Evolutionary conservation across 2,329 filamentous ascomycete species (phyloP), one percentile per base, ranked within the genome.

Genomic region (Aotearoamyces nothofagi): DNA sequence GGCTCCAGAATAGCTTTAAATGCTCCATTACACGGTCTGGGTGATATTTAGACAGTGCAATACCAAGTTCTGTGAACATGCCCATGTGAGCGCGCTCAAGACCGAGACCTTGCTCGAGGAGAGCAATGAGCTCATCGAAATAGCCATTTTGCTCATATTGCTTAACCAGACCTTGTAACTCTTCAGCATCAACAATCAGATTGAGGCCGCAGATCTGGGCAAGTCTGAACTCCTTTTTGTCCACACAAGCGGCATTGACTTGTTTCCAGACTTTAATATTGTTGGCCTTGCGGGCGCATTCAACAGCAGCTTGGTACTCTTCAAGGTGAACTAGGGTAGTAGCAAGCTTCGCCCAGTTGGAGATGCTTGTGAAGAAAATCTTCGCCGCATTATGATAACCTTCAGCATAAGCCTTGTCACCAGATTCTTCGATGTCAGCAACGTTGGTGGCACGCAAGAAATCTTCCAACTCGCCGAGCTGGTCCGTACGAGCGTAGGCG

Each of bases 241-340:
- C 73, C 40, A 98, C 81, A 50, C 90, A 98, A 13, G 87, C 90
- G 50, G 83, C 79, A 58, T 96, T 92, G 42, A 98, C 90, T 57
- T 98, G 82, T 59, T 90, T 92, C 90, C 90, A 98, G 29, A 98
- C 90, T 63, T 92, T 94, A 57, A 94, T 86, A 56, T 83, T 96
- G 66, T 96, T 98, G 45, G 90, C 90, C 61, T 98, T 96, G 53
- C 90, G 81, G 15, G 92, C 90, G 48, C 84, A 94, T 54, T 98
- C 90, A 23, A 98, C 90, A 25, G 90, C 90, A 43, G 83, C 83
- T 57, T 98, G 92, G 61, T 98, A 96, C 44, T 98, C 90, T 40
- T 77, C 79, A 5, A 98, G 73, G 54, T 96, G 84, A n/a, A 98
- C 90, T 35, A 96, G 70, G 8, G 90, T 98, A 8, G 90, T 96